These are phyloP conservation scores for Apophysomyces sp. DNA, from an alignment of 371 early-diverging fungal genomes.

Conservation along the genomic window DNA sequence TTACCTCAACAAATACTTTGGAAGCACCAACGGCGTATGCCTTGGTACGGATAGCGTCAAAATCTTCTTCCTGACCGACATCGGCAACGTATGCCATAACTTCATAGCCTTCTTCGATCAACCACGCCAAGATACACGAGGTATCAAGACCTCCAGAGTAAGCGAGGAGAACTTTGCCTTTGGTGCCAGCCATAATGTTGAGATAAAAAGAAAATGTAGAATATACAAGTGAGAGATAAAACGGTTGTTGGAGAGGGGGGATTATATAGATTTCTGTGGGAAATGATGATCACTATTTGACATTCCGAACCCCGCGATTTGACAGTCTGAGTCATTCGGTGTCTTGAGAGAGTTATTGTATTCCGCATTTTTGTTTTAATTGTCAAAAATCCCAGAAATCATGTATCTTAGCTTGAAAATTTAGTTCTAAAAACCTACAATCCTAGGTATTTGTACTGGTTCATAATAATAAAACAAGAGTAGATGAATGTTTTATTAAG, in stretches of 20 bases:
- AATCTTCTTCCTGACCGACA: slow-evolving; percentile 98
- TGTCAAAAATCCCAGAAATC: no score
- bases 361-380: no score
- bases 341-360: neutral
- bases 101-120: slow-evolving; percentile 96
- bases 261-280: neutral
- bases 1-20: slow-evolving; percentile 92
- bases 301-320: slow-evolving; percentile 2
- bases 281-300: neutral
- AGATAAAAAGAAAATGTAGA: neutral
- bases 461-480: no score
- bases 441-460: no score
- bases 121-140: slow-evolving; percentile 96
- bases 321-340: neutral
- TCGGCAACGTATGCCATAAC: slow-evolving; percentile 96
- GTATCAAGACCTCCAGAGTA: slow-evolving; percentile 99
- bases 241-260: neutral
- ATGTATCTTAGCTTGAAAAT: no score
- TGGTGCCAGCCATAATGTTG: slow-evolving; percentile 45
- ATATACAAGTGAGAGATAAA: neutral
- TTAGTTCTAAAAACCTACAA: no score
- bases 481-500: no score
- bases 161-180: slow-evolving; percentile 92
- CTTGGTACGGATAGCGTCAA: slow-evolving; percentile 90
- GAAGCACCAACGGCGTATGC: slow-evolving; percentile 91